phyloP scores from a whole-genome alignment of 306 rosid species.

The Prunus mira region DNA sequence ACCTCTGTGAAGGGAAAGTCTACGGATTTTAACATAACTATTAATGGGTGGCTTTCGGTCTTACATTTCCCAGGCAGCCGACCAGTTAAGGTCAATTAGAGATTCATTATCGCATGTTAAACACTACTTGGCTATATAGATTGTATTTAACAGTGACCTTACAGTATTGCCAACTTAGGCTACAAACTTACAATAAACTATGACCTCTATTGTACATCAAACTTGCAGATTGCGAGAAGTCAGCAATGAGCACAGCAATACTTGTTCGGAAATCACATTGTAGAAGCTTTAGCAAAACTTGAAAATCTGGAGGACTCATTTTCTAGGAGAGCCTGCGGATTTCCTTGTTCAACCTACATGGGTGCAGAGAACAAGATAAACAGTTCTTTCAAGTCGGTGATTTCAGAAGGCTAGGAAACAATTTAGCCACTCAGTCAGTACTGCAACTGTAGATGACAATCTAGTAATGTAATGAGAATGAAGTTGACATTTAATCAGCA shows the following conservation, averaged over 20 bases:
- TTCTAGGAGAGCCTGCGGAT: conserved; percentile 60
- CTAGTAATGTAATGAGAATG: background rate
- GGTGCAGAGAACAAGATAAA: background rate
- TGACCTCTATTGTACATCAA: background rate
- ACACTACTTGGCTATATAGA: background rate
- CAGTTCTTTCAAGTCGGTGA: background rate
- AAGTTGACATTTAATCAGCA: background rate
- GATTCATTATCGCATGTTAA: background rate
- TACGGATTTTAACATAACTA: background rate
- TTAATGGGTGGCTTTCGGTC: background rate
- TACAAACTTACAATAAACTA: background rate
- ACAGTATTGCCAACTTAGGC: background rate
- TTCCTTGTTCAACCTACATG: conserved; percentile 73
- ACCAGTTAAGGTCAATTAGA: background rate
- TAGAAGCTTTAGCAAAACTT: conserved; percentile 73
- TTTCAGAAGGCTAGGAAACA: background rate
- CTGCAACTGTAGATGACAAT: background rate
- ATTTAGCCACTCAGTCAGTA: background rate
- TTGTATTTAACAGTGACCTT: background rate
- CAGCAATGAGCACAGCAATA: conserved; percentile 4
- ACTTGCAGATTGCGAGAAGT: background rate
- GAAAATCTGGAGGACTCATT: conserved; percentile 59
- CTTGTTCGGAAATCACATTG: conserved; percentile 39
- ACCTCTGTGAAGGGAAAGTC: background rate
- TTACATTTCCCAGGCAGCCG: background rate